Evolutionary conservation across 495 filamentous ascomycete species (phyloP).

Genomic region (Cladorrhinum samala): DNA sequence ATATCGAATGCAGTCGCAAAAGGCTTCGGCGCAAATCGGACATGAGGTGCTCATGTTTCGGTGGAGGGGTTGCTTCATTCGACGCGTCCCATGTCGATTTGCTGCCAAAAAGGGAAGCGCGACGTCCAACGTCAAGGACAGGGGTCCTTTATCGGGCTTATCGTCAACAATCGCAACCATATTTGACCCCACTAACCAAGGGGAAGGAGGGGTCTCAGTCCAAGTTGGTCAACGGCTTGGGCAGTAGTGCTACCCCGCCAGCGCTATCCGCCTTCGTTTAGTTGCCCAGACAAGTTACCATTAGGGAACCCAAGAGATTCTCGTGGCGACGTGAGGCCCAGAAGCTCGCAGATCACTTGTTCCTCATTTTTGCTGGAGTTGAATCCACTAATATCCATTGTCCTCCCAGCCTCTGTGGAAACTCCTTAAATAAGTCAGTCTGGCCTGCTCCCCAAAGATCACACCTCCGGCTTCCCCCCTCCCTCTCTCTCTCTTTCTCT

Average conservation of each 20-base stretch:
- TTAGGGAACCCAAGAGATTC: background rate
- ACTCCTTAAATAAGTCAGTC: no score
- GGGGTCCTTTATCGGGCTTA: constrained; percentile 2
- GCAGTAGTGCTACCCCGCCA: background rate
- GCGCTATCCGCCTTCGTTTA: background rate
- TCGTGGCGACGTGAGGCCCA: background rate
- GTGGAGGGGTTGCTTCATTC: background rate
- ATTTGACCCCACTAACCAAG: background rate
- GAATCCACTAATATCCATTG: no score
- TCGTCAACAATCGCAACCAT: background rate
- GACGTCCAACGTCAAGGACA: background rate
- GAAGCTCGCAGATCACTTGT: background rate
- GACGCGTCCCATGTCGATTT: background rate
- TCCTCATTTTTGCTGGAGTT: background rate
- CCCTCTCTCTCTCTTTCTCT: background rate
- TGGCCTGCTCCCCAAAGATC: no score
- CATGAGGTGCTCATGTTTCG: background rate
- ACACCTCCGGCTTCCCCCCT: background rate
- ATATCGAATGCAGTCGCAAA: background rate
- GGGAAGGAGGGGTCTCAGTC: constrained; percentile 2
- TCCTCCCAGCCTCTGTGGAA: no score
- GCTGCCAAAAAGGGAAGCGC: background rate
- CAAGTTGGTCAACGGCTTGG: no score
- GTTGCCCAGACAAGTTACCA: background rate
- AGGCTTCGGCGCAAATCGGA: background rate